Percentiles rank a stretch among this genome's conserved stretches.
Evolutionary conservation across 164 flowering plant species (phyloP).

Genomic region (Vitis vinifera): DNA sequence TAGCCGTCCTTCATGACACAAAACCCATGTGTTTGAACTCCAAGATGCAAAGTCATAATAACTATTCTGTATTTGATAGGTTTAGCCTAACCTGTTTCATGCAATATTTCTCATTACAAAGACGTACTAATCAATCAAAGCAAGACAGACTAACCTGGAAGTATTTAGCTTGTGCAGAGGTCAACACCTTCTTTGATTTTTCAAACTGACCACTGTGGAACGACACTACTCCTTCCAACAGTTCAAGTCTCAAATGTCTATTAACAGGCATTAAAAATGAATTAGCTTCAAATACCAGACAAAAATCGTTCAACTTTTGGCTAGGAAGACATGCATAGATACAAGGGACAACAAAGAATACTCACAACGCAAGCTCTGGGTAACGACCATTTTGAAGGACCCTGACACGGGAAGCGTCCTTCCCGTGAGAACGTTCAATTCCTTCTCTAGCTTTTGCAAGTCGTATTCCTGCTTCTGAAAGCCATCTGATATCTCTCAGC

Average conservation of each 20-base stretch:
- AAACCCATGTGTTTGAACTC: no score
- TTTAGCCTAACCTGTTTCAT: not conserved
- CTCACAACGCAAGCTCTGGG: constrained; percentile 85
- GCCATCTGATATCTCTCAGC: constrained; percentile 84
- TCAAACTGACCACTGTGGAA: constrained; percentile 67
- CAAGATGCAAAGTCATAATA: no score
- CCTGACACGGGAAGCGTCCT: constrained; percentile 65
- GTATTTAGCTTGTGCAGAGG: constrained; percentile 65
- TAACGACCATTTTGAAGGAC: constrained; percentile 62
- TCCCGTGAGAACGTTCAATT: constrained; percentile 77
- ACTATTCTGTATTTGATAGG: not conserved
- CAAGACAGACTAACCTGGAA: constrained; percentile 35
- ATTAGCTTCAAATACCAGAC: constrained; percentile 2
- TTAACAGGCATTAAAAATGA: constrained; percentile 2
- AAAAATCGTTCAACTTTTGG: not conserved
- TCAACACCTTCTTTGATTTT: constrained; percentile 49
- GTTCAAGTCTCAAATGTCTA: constrained; percentile 83
- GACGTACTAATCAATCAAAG: no score
- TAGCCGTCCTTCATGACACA: no score
- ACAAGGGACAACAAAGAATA: not conserved
- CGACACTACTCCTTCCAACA: constrained; percentile 92
- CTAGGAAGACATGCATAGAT: not conserved
- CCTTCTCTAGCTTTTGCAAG: constrained; percentile 83
- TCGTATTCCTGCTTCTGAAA: constrained; percentile 80
- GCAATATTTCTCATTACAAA: constrained; percentile 9